phyloP scores from a whole-genome alignment of 1,284 basidiomycete species.

The Tilletia indica region DNA sequence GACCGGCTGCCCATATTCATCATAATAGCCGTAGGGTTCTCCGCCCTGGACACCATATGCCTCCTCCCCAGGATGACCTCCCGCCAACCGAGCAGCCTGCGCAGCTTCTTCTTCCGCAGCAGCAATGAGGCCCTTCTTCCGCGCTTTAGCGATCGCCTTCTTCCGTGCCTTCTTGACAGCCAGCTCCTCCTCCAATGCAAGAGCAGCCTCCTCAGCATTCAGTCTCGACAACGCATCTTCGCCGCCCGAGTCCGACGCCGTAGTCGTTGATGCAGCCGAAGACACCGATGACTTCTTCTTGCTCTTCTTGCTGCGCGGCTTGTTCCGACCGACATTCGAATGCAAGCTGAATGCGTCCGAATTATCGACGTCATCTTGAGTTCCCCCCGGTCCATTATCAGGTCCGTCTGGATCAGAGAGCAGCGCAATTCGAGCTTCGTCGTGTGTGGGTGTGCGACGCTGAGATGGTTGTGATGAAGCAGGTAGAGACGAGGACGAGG shows the following conservation, averaged over 20 bases:
- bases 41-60: not conserved
- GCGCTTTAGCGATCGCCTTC: conserved; percentile 8
- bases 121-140: conserved; percentile 6
- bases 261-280: too few species aligned
- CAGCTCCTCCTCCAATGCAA: conserved; percentile 2
- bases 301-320: not conserved
- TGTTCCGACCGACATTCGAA: conserved; percentile 7
- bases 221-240: not conserved
- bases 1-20: not conserved
- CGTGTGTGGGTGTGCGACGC: conserved; percentile 2
- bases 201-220: not conserved
- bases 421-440: conserved; percentile 9
- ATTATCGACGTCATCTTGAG: not conserved
- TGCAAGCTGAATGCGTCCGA: conserved; percentile 16
- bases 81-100: not conserved
- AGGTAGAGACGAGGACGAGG: not conserved
- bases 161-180: conserved; percentile 1
- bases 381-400: not conserved
- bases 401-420: conserved; percentile 3
- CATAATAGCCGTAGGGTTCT: not conserved
- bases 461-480: not conserved
- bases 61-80: too few species aligned
- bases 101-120: not conserved
- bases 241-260: too few species aligned
- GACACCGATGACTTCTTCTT: not conserved